Evolutionary conservation across 2,329 filamentous ascomycete genomes (phyloP).

Genomic region (Colletotrichum sansevieriae): DNA sequence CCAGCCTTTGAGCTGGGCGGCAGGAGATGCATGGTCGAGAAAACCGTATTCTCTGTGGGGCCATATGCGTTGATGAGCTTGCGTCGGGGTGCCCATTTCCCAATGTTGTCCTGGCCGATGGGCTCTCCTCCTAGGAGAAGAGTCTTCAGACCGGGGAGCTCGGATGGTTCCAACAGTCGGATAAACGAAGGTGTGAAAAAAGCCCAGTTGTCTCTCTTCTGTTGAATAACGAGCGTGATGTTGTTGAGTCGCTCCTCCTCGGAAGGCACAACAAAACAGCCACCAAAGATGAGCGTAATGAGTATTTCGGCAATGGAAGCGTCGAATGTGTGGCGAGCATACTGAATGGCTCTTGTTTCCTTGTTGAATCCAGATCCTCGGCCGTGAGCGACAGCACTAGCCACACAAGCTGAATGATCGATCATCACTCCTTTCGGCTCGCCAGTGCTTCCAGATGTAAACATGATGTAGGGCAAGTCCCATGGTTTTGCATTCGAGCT

Average conservation of each 20-base stretch:
- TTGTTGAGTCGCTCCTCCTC: conserved; percentile 63
- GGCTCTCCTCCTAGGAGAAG: conserved; percentile 49
- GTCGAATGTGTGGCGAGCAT: conserved; percentile 32
- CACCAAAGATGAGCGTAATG: conserved; percentile 66
- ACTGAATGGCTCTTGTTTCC: conserved; percentile 22
- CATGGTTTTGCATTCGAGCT: conserved; percentile 1
- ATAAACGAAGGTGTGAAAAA: conserved; percentile 71
- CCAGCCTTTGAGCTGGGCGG: neutral
- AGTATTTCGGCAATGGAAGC: conserved; percentile 59
- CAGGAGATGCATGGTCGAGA: conserved; percentile 40
- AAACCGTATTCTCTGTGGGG: conserved; percentile 43
- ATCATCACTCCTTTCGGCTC: conserved; percentile 43
- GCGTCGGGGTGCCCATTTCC: conserved; percentile 41
- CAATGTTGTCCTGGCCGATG: conserved; percentile 40
- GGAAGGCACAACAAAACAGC: conserved; percentile 70
- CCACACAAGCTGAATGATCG: conserved; percentile 30
- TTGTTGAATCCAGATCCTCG: conserved; percentile 18
- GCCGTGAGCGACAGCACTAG: conserved; percentile 26
- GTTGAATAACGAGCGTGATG: conserved; percentile 61
- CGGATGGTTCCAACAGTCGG: conserved; percentile 53
- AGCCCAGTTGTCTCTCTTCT: conserved; percentile 64
- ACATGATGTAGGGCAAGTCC: conserved; percentile 36
- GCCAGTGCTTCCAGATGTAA: conserved; percentile 44
- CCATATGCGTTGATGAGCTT: conserved; percentile 43
- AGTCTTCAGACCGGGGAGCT: conserved; percentile 54